These are phyloP conservation scores for Ceratopteris richardii DNA, from an alignment of 75 land plant genomes.

Conservation along the genomic window DNA sequence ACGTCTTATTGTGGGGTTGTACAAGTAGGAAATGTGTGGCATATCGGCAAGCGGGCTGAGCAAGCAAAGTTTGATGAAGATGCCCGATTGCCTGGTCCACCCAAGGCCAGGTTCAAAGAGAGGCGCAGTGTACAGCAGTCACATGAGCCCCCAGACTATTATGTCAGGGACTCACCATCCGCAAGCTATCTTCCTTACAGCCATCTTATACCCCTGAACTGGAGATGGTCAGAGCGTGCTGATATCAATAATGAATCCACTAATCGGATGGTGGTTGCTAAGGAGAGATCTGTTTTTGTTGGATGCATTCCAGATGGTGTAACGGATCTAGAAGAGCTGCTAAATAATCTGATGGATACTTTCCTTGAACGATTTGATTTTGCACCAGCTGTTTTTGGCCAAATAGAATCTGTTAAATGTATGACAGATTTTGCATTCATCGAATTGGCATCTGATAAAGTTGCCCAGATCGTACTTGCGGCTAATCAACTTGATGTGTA, in stretches of 20 bases:
- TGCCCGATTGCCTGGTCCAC: not conserved
- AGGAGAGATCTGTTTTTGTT: constrained; percentile 9
- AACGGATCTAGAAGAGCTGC: not conserved
- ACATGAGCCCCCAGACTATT: not conserved
- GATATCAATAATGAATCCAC: not conserved
- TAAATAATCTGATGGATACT: not conserved
- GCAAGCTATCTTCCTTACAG: not conserved
- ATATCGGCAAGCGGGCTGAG: too few relatives aligned
- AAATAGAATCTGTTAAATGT: not conserved
- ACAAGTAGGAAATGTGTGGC: too few relatives aligned
- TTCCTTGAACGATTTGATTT: constrained; percentile 5
- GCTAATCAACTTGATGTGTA: constrained; percentile 2
- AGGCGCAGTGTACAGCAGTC: not conserved
- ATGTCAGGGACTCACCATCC: not conserved
- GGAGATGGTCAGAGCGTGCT: not conserved
- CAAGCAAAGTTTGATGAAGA: not conserved
- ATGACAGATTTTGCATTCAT: constrained; percentile 6
- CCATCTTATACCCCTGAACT: not conserved
- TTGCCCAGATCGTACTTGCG: constrained; percentile 10
- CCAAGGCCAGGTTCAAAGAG: not conserved
- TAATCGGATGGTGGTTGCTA: not conserved
- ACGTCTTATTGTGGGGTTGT: too few relatives aligned
- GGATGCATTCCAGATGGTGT: constrained; percentile 12
- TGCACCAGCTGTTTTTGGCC: constrained; percentile 6
- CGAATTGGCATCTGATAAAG: constrained; percentile 5